A percentile compares a stretch with the other conserved stretches of the same genome.
Evolutionary conservation across 805 yeast species (phyloP).

Genomic region (Ogataea nonfermentans): DNA sequence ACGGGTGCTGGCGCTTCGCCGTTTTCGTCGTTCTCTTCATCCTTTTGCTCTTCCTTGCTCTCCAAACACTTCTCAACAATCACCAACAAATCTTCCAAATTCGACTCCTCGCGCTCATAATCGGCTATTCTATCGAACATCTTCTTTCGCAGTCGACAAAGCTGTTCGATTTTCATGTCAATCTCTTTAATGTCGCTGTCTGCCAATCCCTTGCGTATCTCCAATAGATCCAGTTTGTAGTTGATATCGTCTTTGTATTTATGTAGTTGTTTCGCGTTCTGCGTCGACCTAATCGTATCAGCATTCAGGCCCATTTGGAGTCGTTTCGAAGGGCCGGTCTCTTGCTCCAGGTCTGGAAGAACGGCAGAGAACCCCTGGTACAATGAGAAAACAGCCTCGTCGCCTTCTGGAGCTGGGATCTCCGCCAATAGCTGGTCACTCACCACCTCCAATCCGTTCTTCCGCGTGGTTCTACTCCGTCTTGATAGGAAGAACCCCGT

Average conservation of each 20-base stretch:
- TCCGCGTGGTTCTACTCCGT: conserved; percentile 13
- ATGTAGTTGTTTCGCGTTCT: conserved; percentile 39
- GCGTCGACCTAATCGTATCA: conserved; percentile 42
- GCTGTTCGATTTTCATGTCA: conserved; percentile 52
- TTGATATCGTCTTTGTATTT: conserved; percentile 40
- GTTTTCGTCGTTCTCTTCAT: conserved; percentile 16
- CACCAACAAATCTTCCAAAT: conserved; percentile 46
- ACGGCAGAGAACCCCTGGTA: conserved; percentile 71
- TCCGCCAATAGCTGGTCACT: conserved; percentile 60
- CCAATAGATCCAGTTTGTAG: conserved; percentile 51
- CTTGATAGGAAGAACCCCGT: conserved; percentile 16
- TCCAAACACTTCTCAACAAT: conserved; percentile 44
- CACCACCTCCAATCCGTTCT: conserved; percentile 48
- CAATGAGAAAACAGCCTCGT: conserved; percentile 42
- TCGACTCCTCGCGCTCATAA: conserved; percentile 60
- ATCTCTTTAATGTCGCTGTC: conserved; percentile 63
- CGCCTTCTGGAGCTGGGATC: conserved; percentile 39
- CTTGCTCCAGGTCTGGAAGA: conserved; percentile 49
- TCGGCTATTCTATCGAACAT: conserved; percentile 58
- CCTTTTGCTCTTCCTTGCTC: conserved; percentile 18
- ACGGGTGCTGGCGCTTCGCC: conserved; percentile 22
- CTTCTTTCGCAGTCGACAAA: conserved; percentile 49
- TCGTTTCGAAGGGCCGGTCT: conserved; percentile 23
- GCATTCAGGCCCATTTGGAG: conserved; percentile 41
- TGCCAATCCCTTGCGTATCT: conserved; percentile 62